A percentile compares a stretch with the other conserved stretches of the same genome.
Conservation (phyloP, 139 green algal genomes). For the Yamagishiella unicocca region DNA sequence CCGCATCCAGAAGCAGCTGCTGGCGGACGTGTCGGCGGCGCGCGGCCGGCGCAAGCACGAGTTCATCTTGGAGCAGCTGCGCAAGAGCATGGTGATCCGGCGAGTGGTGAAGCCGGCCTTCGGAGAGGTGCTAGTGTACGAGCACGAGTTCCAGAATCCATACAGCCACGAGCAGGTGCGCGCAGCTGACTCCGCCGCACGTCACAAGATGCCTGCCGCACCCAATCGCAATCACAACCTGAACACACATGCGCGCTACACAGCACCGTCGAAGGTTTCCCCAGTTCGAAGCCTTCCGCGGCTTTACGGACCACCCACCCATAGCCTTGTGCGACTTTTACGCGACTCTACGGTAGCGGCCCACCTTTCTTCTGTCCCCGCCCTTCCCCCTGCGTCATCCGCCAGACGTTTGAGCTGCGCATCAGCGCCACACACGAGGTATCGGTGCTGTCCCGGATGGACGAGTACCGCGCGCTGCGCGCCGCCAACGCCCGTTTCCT, state of each 20-base stretch:
- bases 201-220: no score
- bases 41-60: conserved; percentile 63
- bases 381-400: background rate
- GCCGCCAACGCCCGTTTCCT: conserved; percentile 61
- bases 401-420: conserved; percentile 65
- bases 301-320: background rate
- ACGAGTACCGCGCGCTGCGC: conserved; percentile 62
- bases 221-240: no score
- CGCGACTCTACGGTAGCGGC: no score
- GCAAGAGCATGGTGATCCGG: conserved; percentile 56
- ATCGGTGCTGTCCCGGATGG: conserved; percentile 48
- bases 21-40: conserved; percentile 62
- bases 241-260: background rate
- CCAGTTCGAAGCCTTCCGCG: background rate
- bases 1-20: conserved; percentile 68
- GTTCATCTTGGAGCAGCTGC: conserved; percentile 64
- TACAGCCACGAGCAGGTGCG: conserved; percentile 60
- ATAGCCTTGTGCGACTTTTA: no score
- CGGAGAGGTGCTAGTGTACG: conserved; percentile 66
- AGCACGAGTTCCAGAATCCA: conserved; percentile 64
- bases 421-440: conserved; percentile 57
- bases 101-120: conserved; percentile 50
- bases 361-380: no score
- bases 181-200: background rate
- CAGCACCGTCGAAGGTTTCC: background rate